A percentile compares a stretch with the other conserved stretches of the same genome.
Conservation (phyloP, 2,329 filamentous ascomycete species). For the Alternaria sp. region DNA sequence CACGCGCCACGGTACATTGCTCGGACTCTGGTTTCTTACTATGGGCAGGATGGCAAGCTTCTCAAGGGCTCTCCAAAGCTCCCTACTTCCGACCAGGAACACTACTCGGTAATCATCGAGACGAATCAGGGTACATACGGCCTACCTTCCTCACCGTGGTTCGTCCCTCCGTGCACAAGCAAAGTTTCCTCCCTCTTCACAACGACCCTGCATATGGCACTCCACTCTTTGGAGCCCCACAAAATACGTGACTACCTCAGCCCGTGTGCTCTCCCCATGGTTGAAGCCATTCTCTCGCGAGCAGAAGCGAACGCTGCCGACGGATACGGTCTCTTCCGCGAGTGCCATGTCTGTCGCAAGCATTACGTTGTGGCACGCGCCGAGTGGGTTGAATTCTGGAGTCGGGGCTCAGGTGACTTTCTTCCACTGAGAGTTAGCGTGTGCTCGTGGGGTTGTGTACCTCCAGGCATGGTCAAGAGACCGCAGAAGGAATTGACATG, state of each 20-base stretch:
- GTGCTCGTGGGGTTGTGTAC: slow-evolving; percentile 44
- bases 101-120: slow-evolving; percentile 25
- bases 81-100: slow-evolving; percentile 7
- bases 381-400: slow-evolving; percentile 45
- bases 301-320: slow-evolving; percentile 19
- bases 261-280: not conserved
- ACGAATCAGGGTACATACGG: slow-evolving; percentile 25
- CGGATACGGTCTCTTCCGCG: slow-evolving; percentile 27
- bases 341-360: slow-evolving; percentile 36
- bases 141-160: slow-evolving; percentile 22
- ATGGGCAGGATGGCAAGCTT: slow-evolving; percentile 23
- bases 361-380: slow-evolving; percentile 37
- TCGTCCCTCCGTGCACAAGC: slow-evolving; percentile 17
- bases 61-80: slow-evolving; percentile 18
- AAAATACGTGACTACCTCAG: not conserved
- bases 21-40: slow-evolving; percentile 30
- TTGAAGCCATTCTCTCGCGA: slow-evolving; percentile 18
- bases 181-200: slow-evolving; percentile 24
- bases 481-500: slow-evolving; percentile 13
- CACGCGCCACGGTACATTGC: slow-evolving; percentile 21
- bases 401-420: slow-evolving; percentile 3
- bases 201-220: slow-evolving; percentile 18
- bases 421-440: slow-evolving; percentile 35
- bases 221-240: slow-evolving; percentile 2
- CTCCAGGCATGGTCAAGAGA: slow-evolving; percentile 19